Conservation (phyloP, 2,329 filamentous ascomycete species). For the Gaeumannomyces sp. region DNA sequence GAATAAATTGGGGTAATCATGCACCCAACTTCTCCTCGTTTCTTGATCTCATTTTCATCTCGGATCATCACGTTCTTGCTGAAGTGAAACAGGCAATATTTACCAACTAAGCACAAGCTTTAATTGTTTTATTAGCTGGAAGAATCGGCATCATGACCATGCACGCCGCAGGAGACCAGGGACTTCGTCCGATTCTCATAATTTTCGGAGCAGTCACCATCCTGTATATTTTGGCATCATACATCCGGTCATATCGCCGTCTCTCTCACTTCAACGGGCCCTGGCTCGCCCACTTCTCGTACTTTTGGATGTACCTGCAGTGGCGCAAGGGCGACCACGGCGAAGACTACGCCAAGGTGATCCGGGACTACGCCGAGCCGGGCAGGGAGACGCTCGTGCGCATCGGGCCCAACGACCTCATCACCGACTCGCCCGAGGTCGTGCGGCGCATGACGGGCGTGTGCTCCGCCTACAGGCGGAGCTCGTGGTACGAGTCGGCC, state of each 20-base stretch:
- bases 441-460: conserved; percentile 24
- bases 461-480: conserved; percentile 23
- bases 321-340: conserved; percentile 19
- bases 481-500: conserved; percentile 36
- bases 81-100: no score
- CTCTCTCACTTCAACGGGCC: conserved; percentile 23
- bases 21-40: no score
- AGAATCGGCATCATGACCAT: no score
- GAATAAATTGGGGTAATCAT: no score
- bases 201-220: neutral
- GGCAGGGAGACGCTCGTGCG: conserved; percentile 20
- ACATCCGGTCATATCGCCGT: conserved; percentile 15
- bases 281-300: conserved; percentile 24
- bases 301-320: conserved; percentile 24
- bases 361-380: conserved; percentile 18
- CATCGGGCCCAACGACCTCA: conserved; percentile 30
- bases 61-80: no score
- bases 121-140: no score
- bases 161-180: no score
- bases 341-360: conserved; percentile 17
- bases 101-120: no score
- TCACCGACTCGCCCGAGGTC: conserved; percentile 27
- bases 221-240: conserved; percentile 14
- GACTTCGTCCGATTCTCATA: no score
- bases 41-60: no score